phyloP scores from a whole-genome alignment of 345 rosid genomes.

The Murraya koenigii region DNA sequence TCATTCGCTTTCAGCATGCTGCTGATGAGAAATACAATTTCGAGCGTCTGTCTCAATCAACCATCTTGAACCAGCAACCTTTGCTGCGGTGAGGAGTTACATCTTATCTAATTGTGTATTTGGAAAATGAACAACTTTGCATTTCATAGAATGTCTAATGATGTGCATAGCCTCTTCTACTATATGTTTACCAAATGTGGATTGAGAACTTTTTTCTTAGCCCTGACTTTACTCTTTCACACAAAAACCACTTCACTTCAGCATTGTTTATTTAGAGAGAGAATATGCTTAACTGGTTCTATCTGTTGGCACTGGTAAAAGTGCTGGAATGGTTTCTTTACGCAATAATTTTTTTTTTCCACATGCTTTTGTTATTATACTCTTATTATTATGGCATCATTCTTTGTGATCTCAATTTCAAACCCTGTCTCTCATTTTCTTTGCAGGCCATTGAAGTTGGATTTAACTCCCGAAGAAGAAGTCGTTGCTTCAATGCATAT shows the following conservation, averaged over 20 bases:
- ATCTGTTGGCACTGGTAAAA: neutral
- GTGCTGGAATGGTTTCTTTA: neutral
- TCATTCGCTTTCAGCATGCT: conserved; percentile 68
- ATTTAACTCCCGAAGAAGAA: conserved; percentile 95
- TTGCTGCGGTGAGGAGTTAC: conserved; percentile 73
- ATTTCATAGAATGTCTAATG: neutral
- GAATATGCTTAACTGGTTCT: neutral
- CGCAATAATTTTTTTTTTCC: neutral
- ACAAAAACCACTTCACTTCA: neutral
- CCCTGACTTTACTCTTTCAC: neutral
- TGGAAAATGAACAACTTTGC: neutral
- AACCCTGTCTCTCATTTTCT: conserved; percentile 3
- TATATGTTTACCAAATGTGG: neutral
- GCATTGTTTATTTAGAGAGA: conserved; percentile 1
- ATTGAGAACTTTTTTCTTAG: neutral
- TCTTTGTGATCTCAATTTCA: neutral
- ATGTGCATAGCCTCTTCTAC: neutral
- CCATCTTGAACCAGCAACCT: conserved; percentile 93
- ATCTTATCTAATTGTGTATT: conserved; percentile 15
- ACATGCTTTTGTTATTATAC: neutral
- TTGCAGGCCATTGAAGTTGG: conserved; percentile 79
- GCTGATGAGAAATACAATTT: conserved; percentile 98
- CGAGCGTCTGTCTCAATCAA: conserved; percentile 78
- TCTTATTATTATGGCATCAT: neutral
- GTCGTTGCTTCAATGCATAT: conserved; percentile 74